phyloP scores from a whole-genome alignment of 495 filamentous ascomycete genomes.

The Hamigera avellanea region DNA sequence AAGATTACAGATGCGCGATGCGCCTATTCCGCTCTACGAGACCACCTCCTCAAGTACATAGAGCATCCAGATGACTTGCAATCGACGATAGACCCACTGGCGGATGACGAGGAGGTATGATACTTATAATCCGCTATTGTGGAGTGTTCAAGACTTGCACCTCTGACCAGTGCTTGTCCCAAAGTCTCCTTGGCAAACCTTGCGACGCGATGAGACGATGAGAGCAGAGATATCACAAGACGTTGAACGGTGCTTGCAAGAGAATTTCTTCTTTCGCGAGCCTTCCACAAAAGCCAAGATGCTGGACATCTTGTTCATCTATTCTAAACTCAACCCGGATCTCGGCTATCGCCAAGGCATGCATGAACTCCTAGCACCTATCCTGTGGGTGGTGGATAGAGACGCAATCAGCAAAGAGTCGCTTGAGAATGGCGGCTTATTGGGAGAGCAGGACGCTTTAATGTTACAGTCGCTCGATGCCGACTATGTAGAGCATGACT shows the following conservation, averaged over 20 bases:
- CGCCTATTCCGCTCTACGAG: conserved; percentile 59
- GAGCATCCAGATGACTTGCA: conserved; percentile 70
- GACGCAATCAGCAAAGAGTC: conserved; percentile 56
- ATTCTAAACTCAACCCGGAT: conserved; percentile 83
- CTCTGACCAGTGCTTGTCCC: conserved; percentile 26
- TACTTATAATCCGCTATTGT: background rate
- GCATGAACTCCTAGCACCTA: conserved; percentile 88
- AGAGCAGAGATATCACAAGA: conserved; percentile 91
- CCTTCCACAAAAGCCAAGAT: conserved; percentile 69
- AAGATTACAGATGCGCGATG: conserved; percentile 56
- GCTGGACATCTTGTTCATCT: conserved; percentile 83
- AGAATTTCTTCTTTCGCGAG: conserved; percentile 81
- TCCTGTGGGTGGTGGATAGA: conserved; percentile 76
- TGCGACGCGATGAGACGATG: conserved; percentile 72
- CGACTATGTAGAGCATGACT: conserved; percentile 74
- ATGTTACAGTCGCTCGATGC: conserved; percentile 58
- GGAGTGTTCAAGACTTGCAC: conserved; percentile 15
- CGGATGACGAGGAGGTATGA: conserved; percentile 71
- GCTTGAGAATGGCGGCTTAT: conserved; percentile 8
- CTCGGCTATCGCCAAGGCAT: conserved; percentile 92
- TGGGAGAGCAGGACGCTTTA: conserved; percentile 25
- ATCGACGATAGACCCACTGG: conserved; percentile 70
- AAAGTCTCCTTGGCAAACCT: conserved; percentile 80
- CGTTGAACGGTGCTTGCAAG: conserved; percentile 85
- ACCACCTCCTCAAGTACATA: conserved; percentile 66